A percentile compares a stretch with the other conserved stretches of the same genome.
These are phyloP conservation scores for Solanum neorickii DNA, from an alignment of 257 asterid species.

Conservation along the genomic window DNA sequence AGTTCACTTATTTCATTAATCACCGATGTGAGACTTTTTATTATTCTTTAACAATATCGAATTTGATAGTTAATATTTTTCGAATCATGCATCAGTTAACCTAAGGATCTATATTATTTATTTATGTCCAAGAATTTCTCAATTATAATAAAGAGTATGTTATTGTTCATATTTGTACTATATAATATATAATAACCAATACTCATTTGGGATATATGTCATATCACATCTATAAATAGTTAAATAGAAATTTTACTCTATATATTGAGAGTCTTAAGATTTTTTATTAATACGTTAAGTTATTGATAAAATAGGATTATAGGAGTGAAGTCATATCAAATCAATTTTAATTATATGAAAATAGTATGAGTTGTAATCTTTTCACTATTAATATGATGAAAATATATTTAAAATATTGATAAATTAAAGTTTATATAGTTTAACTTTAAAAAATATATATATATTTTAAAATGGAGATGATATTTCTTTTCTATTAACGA, in stretches of 20 bases:
- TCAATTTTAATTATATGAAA: background rate
- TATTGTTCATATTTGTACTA: background rate
- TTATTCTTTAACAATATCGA: background rate
- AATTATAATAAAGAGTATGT: background rate
- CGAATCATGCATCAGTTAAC: background rate
- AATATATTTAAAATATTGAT: background rate
- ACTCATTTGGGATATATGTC: background rate
- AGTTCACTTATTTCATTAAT: too few species aligned
- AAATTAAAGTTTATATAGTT: background rate
- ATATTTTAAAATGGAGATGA: background rate
- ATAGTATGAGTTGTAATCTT: background rate
- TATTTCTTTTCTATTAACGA: background rate
- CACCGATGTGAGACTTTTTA: too few species aligned
- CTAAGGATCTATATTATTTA: background rate
- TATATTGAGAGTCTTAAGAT: background rate
- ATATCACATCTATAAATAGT: background rate
- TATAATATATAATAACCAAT: background rate
- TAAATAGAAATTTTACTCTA: background rate
- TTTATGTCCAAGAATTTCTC: background rate
- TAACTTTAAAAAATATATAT: background rate
- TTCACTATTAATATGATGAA: background rate
- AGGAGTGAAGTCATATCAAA: background rate
- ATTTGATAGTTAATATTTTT: background rate
- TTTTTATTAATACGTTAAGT: background rate
- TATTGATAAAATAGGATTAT: background rate